phyloP scores from a whole-genome alignment of 192 early-diverging fungal species.

The Coemansia sp. region DNA sequence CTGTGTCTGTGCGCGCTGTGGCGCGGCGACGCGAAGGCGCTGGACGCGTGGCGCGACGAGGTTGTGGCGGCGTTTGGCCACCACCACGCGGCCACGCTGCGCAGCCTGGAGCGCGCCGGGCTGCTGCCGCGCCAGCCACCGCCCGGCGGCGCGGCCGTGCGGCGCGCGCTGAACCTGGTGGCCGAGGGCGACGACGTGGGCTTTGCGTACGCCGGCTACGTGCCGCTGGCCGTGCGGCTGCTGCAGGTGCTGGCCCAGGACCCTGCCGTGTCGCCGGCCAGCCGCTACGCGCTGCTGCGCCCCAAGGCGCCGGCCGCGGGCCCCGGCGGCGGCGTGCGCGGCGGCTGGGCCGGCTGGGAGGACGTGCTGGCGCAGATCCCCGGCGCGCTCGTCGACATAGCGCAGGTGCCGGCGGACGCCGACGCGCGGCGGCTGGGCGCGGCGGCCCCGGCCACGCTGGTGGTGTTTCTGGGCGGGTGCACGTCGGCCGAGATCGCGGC shows the following conservation, averaged over 20 bases:
- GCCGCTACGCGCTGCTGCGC: slow-evolving; percentile 46
- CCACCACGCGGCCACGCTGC: slow-evolving; percentile 81
- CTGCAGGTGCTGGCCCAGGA: slow-evolving; percentile 70
- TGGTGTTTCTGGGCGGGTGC: slow-evolving; percentile 95
- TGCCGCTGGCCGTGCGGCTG: slow-evolving; percentile 84
- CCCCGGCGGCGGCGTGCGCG: slow-evolving; percentile 41
- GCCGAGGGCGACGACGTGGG: slow-evolving; percentile 82
- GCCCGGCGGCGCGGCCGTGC: background rate
- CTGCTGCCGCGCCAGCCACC: slow-evolving; percentile 55
- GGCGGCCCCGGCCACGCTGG: slow-evolving; percentile 67
- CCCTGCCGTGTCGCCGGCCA: slow-evolving; percentile 31
- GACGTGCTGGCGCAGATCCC: slow-evolving; percentile 76
- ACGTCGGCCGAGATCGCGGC: slow-evolving; percentile 91
- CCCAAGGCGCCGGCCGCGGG: slow-evolving; percentile 10
- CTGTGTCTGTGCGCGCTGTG: slow-evolving; percentile 81
- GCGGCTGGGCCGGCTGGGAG: slow-evolving; percentile 86
- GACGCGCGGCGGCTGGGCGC: slow-evolving; percentile 48
- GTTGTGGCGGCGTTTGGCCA: slow-evolving; percentile 89
- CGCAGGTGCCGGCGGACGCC: slow-evolving; percentile 53
- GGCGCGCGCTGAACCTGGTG: slow-evolving; percentile 72
- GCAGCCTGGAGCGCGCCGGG: slow-evolving; percentile 67
- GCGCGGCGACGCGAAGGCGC: slow-evolving; percentile 69
- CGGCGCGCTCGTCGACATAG: slow-evolving; percentile 76
- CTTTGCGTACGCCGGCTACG: slow-evolving; percentile 95
- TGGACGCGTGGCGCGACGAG: slow-evolving; percentile 79